A percentile compares a stretch with the other conserved stretches of the same genome.
Conservation (phyloP, 2,329 filamentous ascomycete genomes). For the Fusarium xylarioides region DNA sequence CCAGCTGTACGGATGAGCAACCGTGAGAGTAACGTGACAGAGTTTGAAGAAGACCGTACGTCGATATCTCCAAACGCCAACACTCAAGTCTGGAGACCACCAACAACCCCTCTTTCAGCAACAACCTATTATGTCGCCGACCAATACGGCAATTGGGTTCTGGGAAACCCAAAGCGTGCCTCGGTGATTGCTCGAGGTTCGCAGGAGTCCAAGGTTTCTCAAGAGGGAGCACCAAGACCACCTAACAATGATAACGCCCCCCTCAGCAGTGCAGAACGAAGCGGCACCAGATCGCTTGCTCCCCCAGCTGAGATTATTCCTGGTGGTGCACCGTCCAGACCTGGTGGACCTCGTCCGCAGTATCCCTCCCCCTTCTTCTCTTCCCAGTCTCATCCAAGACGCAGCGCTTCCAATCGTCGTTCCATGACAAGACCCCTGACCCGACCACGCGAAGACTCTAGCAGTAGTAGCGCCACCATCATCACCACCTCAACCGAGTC, state of each 20-base stretch:
- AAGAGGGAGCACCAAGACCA: constrained; percentile 13
- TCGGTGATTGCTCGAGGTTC: constrained; percentile 38
- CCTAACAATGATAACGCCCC: constrained; percentile 33
- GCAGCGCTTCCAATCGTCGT: constrained; percentile 28
- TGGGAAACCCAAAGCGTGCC: constrained; percentile 51
- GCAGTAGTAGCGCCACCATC: constrained; percentile 47
- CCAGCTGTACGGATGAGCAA: constrained; percentile 20
- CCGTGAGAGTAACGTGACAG: constrained; percentile 58
- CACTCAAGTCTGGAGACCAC: constrained; percentile 60
- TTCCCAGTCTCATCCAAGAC: constrained; percentile 34
- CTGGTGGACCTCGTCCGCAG: constrained; percentile 32
- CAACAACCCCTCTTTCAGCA: constrained; percentile 55
- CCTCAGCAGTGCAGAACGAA: not conserved
- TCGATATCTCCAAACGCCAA: constrained; percentile 48
- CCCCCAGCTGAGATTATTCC: constrained; percentile 47
- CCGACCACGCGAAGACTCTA: constrained; percentile 41
- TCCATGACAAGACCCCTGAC: constrained; percentile 35
- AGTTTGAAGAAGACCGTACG: constrained; percentile 61
- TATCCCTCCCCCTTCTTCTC: constrained; percentile 40
- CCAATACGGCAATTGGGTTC: constrained; percentile 63
- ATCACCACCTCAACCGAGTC: constrained; percentile 46
- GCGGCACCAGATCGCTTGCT: constrained; percentile 23
- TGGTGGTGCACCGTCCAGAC: constrained; percentile 36
- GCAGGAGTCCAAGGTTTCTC: constrained; percentile 23
- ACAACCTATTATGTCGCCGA: constrained; percentile 62